phyloP scores from a whole-genome alignment of 257 asterid genomes.

The Capsicum pubescens region DNA sequence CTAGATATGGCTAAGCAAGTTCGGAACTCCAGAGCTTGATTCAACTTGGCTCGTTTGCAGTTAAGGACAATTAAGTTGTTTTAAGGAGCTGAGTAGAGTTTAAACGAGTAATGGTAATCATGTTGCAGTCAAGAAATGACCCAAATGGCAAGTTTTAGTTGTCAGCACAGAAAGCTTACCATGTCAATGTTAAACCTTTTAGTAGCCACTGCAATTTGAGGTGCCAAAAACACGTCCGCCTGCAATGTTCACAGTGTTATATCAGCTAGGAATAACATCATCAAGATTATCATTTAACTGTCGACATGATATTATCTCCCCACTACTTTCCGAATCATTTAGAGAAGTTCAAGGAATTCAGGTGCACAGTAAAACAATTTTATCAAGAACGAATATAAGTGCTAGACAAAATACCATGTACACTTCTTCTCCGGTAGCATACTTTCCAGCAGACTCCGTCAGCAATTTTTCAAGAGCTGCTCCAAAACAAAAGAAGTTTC shows the following conservation, averaged over 20 bases:
- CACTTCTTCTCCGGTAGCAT: slow-evolving; percentile 64
- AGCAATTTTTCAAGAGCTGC: slow-evolving; percentile 81
- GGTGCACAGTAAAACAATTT: background rate
- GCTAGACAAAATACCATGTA: slow-evolving; percentile 51
- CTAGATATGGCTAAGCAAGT: background rate
- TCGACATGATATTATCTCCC: slow-evolving; percentile 6
- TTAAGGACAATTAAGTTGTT: background rate
- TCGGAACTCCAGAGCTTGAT: background rate
- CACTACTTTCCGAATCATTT: background rate
- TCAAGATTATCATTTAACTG: background rate
- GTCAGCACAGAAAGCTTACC: slow-evolving; percentile 45
- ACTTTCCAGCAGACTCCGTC: slow-evolving; percentile 44
- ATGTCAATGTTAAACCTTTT: slow-evolving; percentile 63
- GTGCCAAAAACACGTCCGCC: slow-evolving; percentile 91
- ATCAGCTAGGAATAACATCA: background rate
- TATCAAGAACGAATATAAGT: background rate
- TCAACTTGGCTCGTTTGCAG: background rate
- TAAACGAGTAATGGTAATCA: background rate
- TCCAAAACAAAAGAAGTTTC: background rate
- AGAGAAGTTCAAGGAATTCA: background rate
- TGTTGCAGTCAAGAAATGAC: background rate
- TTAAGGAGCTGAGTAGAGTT: background rate
- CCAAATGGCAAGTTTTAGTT: background rate
- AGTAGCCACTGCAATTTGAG: slow-evolving; percentile 66
- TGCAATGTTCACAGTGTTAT: slow-evolving; percentile 41